Conservation (phyloP, 1,139 yeast genomes). For the Torulaspora pretoriensis region DNA sequence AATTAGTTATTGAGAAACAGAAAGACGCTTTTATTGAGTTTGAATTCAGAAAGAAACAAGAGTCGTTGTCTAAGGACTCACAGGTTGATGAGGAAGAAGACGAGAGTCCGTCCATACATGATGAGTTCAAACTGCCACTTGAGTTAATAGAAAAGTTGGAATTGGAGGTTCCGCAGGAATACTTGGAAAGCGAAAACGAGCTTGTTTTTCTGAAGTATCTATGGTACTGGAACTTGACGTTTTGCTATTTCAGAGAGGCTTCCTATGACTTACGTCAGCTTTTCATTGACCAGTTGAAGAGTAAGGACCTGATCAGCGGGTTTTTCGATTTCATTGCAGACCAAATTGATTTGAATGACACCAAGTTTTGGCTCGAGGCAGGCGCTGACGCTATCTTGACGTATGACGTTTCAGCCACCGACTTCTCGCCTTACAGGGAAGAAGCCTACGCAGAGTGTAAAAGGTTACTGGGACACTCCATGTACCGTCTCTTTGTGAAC, state of each 20-base stretch:
- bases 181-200: conserved; percentile 41
- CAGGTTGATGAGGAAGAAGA: conserved; percentile 22
- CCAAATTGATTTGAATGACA: conserved; percentile 39
- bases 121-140: conserved; percentile 28
- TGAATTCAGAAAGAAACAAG: conserved; percentile 45
- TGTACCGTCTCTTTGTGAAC: conserved; percentile 52
- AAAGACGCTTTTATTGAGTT: conserved; percentile 59
- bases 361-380: conserved; percentile 37
- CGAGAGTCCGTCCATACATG: conserved; percentile 14
- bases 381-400: conserved; percentile 22
- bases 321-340: conserved; percentile 51
- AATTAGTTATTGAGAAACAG: conserved; percentile 41
- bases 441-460: conserved; percentile 39
- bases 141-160: conserved; percentile 16
- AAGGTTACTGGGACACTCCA: conserved; percentile 49
- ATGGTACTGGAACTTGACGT: conserved; percentile 67
- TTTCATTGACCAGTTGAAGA: conserved; percentile 55
- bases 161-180: conserved; percentile 35
- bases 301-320: conserved; percentile 43
- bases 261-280: conserved; percentile 60
- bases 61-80: conserved; percentile 31
- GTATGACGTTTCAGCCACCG: conserved; percentile 27
- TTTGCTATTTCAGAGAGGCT: conserved; percentile 61
- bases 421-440: conserved; percentile 24
- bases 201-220: conserved; percentile 44